Percentiles rank a stretch among this genome's conserved stretches.
phyloP scores from a whole-genome alignment of 352 stramenopile genomes.

The Phytophthora constricta region DNA sequence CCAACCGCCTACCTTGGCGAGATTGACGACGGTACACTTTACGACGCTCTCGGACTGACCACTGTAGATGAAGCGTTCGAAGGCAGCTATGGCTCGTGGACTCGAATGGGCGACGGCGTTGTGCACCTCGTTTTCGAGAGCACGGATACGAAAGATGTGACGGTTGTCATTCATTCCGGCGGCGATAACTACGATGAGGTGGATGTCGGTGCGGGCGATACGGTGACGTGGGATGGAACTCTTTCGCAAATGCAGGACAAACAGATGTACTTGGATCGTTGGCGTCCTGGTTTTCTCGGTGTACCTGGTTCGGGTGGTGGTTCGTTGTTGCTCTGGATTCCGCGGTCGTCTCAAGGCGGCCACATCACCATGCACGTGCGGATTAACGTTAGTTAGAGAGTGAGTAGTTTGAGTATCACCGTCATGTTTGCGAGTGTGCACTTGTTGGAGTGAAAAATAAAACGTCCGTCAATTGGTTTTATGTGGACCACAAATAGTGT shows the following conservation, averaged over 20 bases:
- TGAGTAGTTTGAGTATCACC: too few relatives aligned
- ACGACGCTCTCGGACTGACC: constrained; percentile 13
- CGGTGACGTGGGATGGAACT: constrained; percentile 17
- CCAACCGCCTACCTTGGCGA: constrained; percentile 30
- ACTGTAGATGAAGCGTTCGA: constrained; percentile 28
- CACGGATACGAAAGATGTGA: constrained; percentile 17
- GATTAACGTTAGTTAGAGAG: constrained; percentile 46
- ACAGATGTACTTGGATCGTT: constrained; percentile 34
- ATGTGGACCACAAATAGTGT: too few relatives aligned
- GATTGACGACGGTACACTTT: constrained; percentile 31
- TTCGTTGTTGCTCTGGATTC: constrained; percentile 41
- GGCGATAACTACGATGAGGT: constrained; percentile 18
- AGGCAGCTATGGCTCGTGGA: constrained; percentile 28
- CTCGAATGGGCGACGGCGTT: constrained; percentile 27
- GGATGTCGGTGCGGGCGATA: constrained; percentile 15
- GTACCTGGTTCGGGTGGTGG: constrained; percentile 36
- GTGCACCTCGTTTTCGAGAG: constrained; percentile 23
- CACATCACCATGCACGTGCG: constrained; percentile 43
- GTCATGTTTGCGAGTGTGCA: too few relatives aligned
- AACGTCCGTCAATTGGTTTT: too few relatives aligned
- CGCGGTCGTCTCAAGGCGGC: constrained; percentile 32
- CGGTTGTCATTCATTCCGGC: constrained; percentile 19
- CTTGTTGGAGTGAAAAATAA: too few relatives aligned
- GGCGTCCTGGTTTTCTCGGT: constrained; percentile 46
- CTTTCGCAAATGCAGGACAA: constrained; percentile 23